Evolutionary conservation across 768 basidiomycete species (phyloP), one percentile per base, ranked within the genome.

Genomic region (Sporobolomyces pararoseus): DNA sequence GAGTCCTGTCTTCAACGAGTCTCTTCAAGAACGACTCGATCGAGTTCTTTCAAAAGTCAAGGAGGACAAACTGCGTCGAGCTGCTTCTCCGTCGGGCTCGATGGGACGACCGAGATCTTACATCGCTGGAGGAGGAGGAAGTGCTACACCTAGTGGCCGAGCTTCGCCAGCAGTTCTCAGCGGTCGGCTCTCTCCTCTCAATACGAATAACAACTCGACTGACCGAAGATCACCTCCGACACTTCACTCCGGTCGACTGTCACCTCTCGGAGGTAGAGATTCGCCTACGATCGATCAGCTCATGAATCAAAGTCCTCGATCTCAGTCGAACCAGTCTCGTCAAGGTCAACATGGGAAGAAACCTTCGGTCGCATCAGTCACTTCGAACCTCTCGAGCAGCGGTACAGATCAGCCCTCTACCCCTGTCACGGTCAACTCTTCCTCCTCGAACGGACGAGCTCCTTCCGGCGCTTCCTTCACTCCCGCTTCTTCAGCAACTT

Each of bases 1-100:
- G 27, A 65, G 63, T 52, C 65, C 64, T 17, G 44, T 68, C 32
- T 60, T 72, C 63, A 72, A 77, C 42, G 77, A 70, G 35, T 75
- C 70, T 25, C 70, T 80, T 25, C 78, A 81, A 53, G 75, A 81
- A 42, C 79, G 79, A 37, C 73, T 82, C 35, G 78, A 79, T 31
- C 76, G 81, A 27, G 80, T 82, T 23, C 78, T 82, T 51, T 71
- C 77, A 23, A 80, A 78, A 50, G 80, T 80, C 66, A 78, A 78
- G 47, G 68, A 72, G n/a, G 76, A 76, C 6, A 71, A 67, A 35
- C 50, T 65, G 10, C 50, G 67, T 17, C 46, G 57, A 6, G 68
- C 49, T 0, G 65, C 60, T 16, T 54, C 59, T 12, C 61, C 53
- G 31, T 27, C 47, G 23, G 35, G 64, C 19, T 47, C 49, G 31